Conservation (phyloP, 805 yeast species). For the Kluyveromyces starmeri region DNA sequence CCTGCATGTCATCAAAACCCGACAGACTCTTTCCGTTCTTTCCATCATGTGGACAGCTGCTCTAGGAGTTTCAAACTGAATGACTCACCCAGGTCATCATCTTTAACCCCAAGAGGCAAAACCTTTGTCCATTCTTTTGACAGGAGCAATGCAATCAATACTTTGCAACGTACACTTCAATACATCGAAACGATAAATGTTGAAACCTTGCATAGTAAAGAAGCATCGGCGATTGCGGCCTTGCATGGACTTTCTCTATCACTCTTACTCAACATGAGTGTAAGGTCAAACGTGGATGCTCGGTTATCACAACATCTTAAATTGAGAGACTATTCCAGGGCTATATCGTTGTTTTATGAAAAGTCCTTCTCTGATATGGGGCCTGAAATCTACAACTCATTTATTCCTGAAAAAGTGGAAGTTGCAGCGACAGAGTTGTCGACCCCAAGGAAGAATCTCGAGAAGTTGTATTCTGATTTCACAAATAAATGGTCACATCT, state of each 20-base stretch:
- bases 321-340: conserved; percentile 16
- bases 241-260: conserved; percentile 17
- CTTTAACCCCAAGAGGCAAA: conserved; percentile 25
- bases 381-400: conserved; percentile 12
- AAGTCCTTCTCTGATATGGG: conserved; percentile 13
- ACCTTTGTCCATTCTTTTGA: conserved; percentile 20
- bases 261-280: conserved; percentile 15
- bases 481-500: conserved; percentile 2
- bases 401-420: conserved; percentile 9
- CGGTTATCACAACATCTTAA: conserved; percentile 9
- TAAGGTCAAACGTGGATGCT: background rate
- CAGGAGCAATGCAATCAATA: conserved; percentile 16
- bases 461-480: conserved; percentile 8
- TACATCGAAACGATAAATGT: conserved; percentile 13
- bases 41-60: background rate
- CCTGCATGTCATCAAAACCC: conserved; percentile 27
- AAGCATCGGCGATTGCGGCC: conserved; percentile 13
- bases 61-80: conserved; percentile 2
- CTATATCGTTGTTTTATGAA: conserved; percentile 19
- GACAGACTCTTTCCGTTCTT: background rate
- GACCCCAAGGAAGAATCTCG: conserved; percentile 4
- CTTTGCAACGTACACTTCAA: conserved; percentile 11
- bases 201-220: conserved; percentile 11
- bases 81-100: conserved; percentile 25
- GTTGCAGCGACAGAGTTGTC: conserved; percentile 1